Evolutionary conservation across 129 eudicot species (phyloP), one percentile per base, ranked within the genome.

Genomic region (Dittrichia graveolens): DNA sequence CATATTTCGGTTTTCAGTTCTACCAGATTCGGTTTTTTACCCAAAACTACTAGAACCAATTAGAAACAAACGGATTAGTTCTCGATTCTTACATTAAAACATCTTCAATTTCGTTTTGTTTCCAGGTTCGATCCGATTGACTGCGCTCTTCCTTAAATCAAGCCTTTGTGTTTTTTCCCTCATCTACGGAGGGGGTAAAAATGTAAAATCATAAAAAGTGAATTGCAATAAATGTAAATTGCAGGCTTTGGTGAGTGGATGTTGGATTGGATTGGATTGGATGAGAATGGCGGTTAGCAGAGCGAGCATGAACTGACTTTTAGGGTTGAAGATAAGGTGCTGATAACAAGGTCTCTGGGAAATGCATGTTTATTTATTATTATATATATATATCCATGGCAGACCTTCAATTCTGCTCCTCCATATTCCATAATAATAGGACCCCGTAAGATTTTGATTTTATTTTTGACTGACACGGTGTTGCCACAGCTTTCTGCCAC

Each of bases 311-410:
- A 76, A 16, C 61, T n/a, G 19, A 76, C 48, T 48, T 10, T 34
- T 24, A 40, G 6, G 39, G n/a, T 52, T 61, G 49, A 52, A 63
- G 82, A 78, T 78, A 78, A 78, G 82, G 82, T 62, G 31, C 82
- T 1, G 13, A 62, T 19, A 53, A 43, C 82, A 8, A 78, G 72
- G 82, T 13, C 31, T 52, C 81, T 78, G 11, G 77, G 69, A 78
- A 78, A 78, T 71, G 50, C 62, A 52, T 55, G 12, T 42, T 12
- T 40, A 5, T 40, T n/a, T 65, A 10, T 10, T 6, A 0, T 5
- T 55, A 10, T 3, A n/a, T n/a, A n/a, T n/a, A n/a, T 6, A 53
- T 6, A 3, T 6, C 46, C 3, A 2, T 60, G 47, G 46, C n/a
- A 45, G 62, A 0, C 7, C 65, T 24, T 24, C 31, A 24, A 24